These are phyloP conservation scores for Yamadazyma sp. DNA, from an alignment of 1,139 yeast genomes.

Conservation along the genomic window DNA sequence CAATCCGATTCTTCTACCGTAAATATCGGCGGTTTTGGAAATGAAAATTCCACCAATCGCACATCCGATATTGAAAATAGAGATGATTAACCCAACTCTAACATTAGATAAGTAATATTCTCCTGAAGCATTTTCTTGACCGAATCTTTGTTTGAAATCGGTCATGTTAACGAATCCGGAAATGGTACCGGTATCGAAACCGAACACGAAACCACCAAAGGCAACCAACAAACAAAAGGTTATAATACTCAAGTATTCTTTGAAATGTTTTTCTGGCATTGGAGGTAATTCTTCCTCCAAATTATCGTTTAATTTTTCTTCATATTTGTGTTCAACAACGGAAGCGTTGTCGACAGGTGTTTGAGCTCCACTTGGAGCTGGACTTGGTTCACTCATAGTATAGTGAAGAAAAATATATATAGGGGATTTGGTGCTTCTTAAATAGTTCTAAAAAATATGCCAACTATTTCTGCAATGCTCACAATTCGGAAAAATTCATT, in stretches of 20 bases:
- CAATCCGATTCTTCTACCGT: constrained; percentile 56
- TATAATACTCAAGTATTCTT: constrained; percentile 32
- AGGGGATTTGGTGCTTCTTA: background rate
- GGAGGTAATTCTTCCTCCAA: constrained; percentile 15
- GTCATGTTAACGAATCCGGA: constrained; percentile 65
- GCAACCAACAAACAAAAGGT: constrained; percentile 48
- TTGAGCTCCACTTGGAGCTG: constrained; percentile 24
- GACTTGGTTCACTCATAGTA: constrained; percentile 11
- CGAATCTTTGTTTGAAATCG: constrained; percentile 51
- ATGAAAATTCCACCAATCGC: constrained; percentile 68
- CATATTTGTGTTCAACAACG: constrained; percentile 28
- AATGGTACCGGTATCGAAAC: constrained; percentile 75
- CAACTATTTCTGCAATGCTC: background rate
- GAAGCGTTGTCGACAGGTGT: constrained; percentile 35
- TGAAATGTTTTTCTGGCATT: constrained; percentile 28
- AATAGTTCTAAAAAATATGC: background rate
- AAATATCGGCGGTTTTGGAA: constrained; percentile 49
- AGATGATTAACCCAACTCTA: constrained; percentile 56
- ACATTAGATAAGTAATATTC: constrained; percentile 39
- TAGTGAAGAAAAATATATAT: background rate
- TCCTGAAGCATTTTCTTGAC: constrained; percentile 30
- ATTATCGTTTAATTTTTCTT: constrained; percentile 8
- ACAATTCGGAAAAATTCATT: constrained; percentile 1
- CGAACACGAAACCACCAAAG: constrained; percentile 68
- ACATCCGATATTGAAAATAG: constrained; percentile 76